Evolutionary conservation across 495 filamentous ascomycete species (phyloP), one percentile per base, ranked within the genome.

Genomic region (Xylona heveae): DNA sequence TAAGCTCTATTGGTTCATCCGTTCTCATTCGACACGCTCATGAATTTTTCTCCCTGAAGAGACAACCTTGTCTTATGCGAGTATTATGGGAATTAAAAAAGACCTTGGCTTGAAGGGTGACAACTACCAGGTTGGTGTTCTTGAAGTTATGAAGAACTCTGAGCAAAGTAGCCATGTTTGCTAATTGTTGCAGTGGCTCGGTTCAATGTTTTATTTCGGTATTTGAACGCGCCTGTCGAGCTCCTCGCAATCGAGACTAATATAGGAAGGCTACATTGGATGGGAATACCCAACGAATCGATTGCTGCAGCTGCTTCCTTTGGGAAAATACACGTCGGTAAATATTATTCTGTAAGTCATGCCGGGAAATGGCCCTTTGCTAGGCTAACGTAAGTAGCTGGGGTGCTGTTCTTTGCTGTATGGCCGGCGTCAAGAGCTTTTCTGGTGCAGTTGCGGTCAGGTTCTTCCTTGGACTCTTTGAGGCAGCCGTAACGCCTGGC

Each of bases 291-390:
- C 67, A 0, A 66, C 65, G 16, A 67, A 60, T 32, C 58, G 61
- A 35, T 57, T 74, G 19, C 61, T 72, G 13, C 66, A 71, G 36
- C 47, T 58, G 3, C 54, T 74, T n/a, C 68, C 68, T 1, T 54
- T 74, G 28, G 68, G 59, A 17, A 66, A 66, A 33, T 63, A 63
- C 33, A 34, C 56, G 19, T 51, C 56, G 9, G 43, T 52, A 31
- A 45, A 41, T 26, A 57, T 62, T 13, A 47, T 56, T 19, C 52
- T 54, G 25, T 48, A 13, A 25, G 23, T 25, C 13, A 13, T 13
- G 13, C 7, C 23, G 8, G 23, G 7, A 25, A 13, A 25, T 25
- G 13, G 8, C 13, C 8, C 8, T 13, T 25, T 13, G 13, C 7
- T 8, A 8, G 7, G 23, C 23, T 25, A 8, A 25, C 13, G 23